Evolutionary conservation across 163 green algal species (phyloP), one percentile per base, ranked within the genome.

Genomic region (Prototheca stagnorum): DNA sequence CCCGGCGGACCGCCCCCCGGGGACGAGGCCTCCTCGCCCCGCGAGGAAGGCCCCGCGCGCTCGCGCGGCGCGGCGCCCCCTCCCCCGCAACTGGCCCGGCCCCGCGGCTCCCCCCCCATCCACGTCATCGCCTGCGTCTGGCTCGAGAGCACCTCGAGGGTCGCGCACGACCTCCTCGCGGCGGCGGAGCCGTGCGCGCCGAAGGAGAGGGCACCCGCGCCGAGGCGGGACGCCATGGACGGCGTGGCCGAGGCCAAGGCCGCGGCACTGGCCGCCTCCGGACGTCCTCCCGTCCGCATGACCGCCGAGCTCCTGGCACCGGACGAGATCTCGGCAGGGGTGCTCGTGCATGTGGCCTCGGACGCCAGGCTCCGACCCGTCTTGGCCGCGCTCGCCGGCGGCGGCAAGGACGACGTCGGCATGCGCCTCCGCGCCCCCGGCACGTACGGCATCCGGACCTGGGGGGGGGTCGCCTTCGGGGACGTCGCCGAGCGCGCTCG

Each of bases 291-390:
- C 8, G 40, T 21, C 40, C 16, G n/a, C 7, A 44, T 69, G 29
- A 70, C 58, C 9, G 67, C 67, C 14, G 67, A 75, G 62, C 62
- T 75, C 55, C 55, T 75, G 31, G 62, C 72, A 49, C 62, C 67
- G 3, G 62, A 67, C 35, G 67, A 75, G 59, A 40, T 75, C 31
- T 58, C 68, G 39, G 52, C 39, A 2, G 67, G 62, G 31, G 62
- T 75, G 51, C 62, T 75, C 26, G 54, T 56, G 37, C 67, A 75
- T 52, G 57, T 75, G 39, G 48, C 21, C 20, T 22, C 45, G 28
- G 45, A 52, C 9, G 31, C 45, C 19, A 29, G 29, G 8, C 45
- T 52, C 19, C 45, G 45, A 4, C 29, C 28, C 15, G 45, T 52
- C 19, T 33, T 52, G 4, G 29, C 4, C 44, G 17, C 23, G 8